A percentile compares a stretch with the other conserved stretches of the same genome.
Evolutionary conservation across 2,329 filamentous ascomycete species (phyloP).

Genomic region (Ceratocystiopsis brevicomis): DNA sequence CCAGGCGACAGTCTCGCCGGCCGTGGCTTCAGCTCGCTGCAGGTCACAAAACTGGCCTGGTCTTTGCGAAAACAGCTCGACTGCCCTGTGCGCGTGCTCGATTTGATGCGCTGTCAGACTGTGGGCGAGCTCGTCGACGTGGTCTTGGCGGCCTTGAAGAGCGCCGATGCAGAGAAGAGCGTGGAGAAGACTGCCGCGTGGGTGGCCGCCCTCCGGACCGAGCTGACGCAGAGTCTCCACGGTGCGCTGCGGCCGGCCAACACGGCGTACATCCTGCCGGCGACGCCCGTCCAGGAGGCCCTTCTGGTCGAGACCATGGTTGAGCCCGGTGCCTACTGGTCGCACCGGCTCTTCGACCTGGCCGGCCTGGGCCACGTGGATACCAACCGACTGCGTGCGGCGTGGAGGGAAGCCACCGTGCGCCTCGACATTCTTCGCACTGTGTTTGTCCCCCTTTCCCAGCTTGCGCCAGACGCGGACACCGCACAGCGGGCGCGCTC

Average conservation of each 20-base stretch:
- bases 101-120: conserved; percentile 11
- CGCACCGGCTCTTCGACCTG: conserved; percentile 18
- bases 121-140: conserved; percentile 10
- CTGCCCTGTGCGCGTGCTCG: conserved; percentile 10
- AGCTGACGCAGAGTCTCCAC: neutral
- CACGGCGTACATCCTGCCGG: conserved; percentile 11
- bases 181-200: no score
- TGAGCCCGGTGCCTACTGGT: conserved; percentile 19
- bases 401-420: conserved; percentile 16
- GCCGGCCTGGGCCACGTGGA: conserved; percentile 12
- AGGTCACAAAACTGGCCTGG: conserved; percentile 12
- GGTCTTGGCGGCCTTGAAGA: conserved; percentile 3
- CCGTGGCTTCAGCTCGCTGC: conserved; percentile 11
- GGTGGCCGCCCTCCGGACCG: no score
- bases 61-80: conserved; percentile 7
- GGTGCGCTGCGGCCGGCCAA: conserved; percentile 5
- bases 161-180: neutral
- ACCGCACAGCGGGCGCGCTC: no score
- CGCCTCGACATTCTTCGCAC: conserved; percentile 18
- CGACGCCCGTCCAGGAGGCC: conserved; percentile 20
- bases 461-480: conserved; percentile 3
- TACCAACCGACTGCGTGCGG: conserved; percentile 12
- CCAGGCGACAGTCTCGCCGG: conserved; percentile 11
- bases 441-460: conserved; percentile 16
- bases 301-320: conserved; percentile 21